Percentiles rank a stretch among this genome's conserved stretches.
These are phyloP conservation scores for Aspergillus aculeatus DNA, from an alignment of 2,329 filamentous ascomycete genomes.

Conservation along the genomic window DNA sequence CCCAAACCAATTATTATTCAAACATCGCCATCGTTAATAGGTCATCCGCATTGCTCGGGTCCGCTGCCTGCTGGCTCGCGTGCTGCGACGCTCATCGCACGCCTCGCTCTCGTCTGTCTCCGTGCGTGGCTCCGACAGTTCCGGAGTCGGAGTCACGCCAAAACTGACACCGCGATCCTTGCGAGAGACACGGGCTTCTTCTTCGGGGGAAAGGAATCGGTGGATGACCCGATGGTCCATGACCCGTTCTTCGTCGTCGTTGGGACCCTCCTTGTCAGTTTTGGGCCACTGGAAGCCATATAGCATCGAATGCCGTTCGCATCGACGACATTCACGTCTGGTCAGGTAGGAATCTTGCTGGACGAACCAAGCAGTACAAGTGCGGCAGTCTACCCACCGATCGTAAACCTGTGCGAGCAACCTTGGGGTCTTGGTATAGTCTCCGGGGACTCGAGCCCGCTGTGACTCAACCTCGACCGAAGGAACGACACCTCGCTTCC, in stretches of 20 bases:
- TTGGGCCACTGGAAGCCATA: conserved; percentile 97
- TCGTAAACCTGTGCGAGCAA: conserved; percentile 75
- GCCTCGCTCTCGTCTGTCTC: conserved; percentile 40
- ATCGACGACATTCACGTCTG: conserved; percentile 80
- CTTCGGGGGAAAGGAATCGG: conserved; percentile 71
- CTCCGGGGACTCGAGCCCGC: conserved; percentile 61
- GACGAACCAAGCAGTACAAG: conserved; percentile 78
- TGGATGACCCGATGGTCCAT: conserved; percentile 86
- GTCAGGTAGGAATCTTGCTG: conserved; percentile 87
- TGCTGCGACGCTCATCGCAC: conserved; percentile 35
- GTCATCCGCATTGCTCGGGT: conserved; percentile 36
- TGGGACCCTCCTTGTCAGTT: conserved; percentile 73
- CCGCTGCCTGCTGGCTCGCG: conserved; percentile 34
- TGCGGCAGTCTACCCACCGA: conserved; percentile 84
- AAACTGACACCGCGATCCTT: conserved; percentile 39
- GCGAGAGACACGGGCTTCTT: conserved; percentile 55
- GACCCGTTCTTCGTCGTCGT: conserved; percentile 67
- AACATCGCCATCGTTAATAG: conserved; percentile 28
- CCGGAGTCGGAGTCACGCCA: conserved; percentile 38
- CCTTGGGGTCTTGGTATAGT: conserved; percentile 78
- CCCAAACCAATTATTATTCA: conserved; percentile 1
- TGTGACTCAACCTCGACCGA: conserved; percentile 40
- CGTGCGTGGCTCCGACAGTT: conserved; percentile 38
- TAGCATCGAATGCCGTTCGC: conserved; percentile 90
- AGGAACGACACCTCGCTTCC: conserved; percentile 31